A percentile compares a stretch with the other conserved stretches of the same genome.
These are phyloP conservation scores for Crithidia acanthocephali DNA, from an alignment of 208 protist genomes.

Conservation along the genomic window DNA sequence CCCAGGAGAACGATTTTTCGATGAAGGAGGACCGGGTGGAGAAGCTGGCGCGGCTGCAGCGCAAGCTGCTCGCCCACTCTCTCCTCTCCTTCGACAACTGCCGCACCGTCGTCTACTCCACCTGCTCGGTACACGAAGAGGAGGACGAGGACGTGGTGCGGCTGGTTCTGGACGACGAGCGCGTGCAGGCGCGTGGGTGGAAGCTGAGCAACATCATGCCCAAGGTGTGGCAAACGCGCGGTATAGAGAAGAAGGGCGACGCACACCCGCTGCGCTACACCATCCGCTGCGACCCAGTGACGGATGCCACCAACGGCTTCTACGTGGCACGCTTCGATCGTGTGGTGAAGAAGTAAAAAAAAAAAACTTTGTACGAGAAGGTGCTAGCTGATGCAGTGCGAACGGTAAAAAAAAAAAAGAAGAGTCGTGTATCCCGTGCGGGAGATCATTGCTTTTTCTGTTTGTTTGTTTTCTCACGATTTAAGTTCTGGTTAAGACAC, in stretches of 20 bases:
- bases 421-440: too few species aligned
- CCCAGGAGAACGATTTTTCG: constrained; percentile 50
- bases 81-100: constrained; percentile 90
- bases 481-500: too few species aligned
- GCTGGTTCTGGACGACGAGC: constrained; percentile 72
- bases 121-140: constrained; percentile 89
- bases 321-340: constrained; percentile 90
- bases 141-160: constrained; percentile 93
- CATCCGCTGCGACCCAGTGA: constrained; percentile 80
- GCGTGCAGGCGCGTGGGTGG: constrained; percentile 80
- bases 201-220: constrained; percentile 88
- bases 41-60: constrained; percentile 83
- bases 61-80: constrained; percentile 87
- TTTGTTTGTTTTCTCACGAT: too few species aligned
- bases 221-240: constrained; percentile 57
- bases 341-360: constrained; percentile 19
- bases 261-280: constrained; percentile 71
- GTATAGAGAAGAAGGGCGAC: constrained; percentile 26
- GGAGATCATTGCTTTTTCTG: too few species aligned
- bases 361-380: too few species aligned
- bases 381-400: too few species aligned
- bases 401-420: too few species aligned
- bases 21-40: constrained; percentile 72
- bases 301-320: constrained; percentile 86
- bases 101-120: constrained; percentile 92